Evolutionary conservation across 2,329 filamentous ascomycete species (phyloP).

Genomic region (Dryadomyces quercus-mongolicae): DNA sequence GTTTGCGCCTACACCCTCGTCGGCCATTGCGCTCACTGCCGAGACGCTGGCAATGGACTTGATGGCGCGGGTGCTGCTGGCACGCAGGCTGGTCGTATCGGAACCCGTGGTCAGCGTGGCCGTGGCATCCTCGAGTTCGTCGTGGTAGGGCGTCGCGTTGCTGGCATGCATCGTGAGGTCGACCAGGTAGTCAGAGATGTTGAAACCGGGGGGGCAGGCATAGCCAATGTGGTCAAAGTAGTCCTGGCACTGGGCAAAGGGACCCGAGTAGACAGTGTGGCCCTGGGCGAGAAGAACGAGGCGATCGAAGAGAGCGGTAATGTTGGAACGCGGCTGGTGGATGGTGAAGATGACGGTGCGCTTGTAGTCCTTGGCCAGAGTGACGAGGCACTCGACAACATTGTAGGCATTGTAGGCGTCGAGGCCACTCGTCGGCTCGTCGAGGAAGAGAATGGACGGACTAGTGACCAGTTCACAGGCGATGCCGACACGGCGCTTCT

Average conservation of each 20-base stretch:
- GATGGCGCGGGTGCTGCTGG: slow-evolving; percentile 76
- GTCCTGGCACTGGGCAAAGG: slow-evolving; percentile 73
- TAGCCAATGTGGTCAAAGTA: slow-evolving; percentile 94
- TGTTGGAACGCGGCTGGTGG: slow-evolving; percentile 94
- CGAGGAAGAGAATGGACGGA: slow-evolving; percentile 90
- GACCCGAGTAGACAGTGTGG: slow-evolving; percentile 84
- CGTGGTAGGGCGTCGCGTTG: slow-evolving; percentile 36
- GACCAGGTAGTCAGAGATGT: slow-evolving; percentile 95
- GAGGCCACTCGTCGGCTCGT: slow-evolving; percentile 91
- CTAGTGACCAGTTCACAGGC: slow-evolving; percentile 96
- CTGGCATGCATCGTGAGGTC: slow-evolving; percentile 96
- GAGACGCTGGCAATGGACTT: slow-evolving; percentile 85
- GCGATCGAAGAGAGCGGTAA: slow-evolving; percentile 91
- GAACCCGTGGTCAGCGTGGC: slow-evolving; percentile 15
- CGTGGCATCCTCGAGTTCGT: neutral
- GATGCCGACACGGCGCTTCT: slow-evolving; percentile 92
- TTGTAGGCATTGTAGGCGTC: slow-evolving; percentile 98
- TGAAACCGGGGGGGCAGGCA: slow-evolving; percentile 89
- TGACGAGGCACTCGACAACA: slow-evolving; percentile 90
- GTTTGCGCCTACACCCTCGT: no score
- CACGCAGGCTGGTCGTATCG: slow-evolving; percentile 57
- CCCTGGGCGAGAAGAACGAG: slow-evolving; percentile 85
- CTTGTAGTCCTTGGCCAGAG: slow-evolving; percentile 89
- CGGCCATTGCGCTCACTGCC: slow-evolving; percentile 54
- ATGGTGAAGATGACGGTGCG: slow-evolving; percentile 97